Conservation (phyloP, 1,139 yeast genomes). For the Yamadazyma songkhlaensis region DNA sequence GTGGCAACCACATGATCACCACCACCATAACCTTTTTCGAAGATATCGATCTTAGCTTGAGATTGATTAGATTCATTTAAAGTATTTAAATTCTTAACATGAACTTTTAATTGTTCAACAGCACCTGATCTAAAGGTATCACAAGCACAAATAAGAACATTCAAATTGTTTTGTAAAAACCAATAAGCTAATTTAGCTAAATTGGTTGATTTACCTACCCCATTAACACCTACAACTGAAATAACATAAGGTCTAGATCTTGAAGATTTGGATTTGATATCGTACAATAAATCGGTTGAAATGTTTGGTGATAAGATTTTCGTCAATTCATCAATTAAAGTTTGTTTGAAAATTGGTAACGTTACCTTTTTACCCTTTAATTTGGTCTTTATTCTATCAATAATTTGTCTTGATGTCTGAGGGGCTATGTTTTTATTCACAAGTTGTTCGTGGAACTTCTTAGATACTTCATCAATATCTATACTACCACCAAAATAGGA, state of each 20-base stretch:
- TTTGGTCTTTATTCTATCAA: constrained; percentile 34
- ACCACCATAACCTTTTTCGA: constrained; percentile 95
- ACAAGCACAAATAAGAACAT: constrained; percentile 91
- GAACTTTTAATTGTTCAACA: constrained; percentile 92
- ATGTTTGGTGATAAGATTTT: constrained; percentile 89
- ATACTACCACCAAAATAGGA: constrained; percentile 40
- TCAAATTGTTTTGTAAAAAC: constrained; percentile 85
- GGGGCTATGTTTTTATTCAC: constrained; percentile 45
- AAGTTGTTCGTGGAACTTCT: constrained; percentile 42
- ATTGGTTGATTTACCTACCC: constrained; percentile 96
- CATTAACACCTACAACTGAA: constrained; percentile 96
- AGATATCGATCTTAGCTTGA: constrained; percentile 66
- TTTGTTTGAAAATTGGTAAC: constrained; percentile 39
- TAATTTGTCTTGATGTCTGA: constrained; percentile 34
- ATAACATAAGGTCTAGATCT: constrained; percentile 77
- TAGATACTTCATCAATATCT: constrained; percentile 38
- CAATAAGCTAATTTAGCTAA: constrained; percentile 93
- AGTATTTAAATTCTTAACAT: constrained; percentile 77
- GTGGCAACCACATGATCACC: constrained; percentile 90
- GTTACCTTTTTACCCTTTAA: constrained; percentile 32
- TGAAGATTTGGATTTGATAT: constrained; percentile 54
- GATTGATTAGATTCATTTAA: constrained; percentile 34
- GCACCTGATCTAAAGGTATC: constrained; percentile 99
- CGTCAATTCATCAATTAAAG: constrained; percentile 73
- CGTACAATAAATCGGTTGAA: constrained; percentile 82